Evolutionary conservation across 192 early-diverging fungal species (phyloP), one percentile per base, ranked within the genome.

Genomic region (Irineochytrium annulatum): DNA sequence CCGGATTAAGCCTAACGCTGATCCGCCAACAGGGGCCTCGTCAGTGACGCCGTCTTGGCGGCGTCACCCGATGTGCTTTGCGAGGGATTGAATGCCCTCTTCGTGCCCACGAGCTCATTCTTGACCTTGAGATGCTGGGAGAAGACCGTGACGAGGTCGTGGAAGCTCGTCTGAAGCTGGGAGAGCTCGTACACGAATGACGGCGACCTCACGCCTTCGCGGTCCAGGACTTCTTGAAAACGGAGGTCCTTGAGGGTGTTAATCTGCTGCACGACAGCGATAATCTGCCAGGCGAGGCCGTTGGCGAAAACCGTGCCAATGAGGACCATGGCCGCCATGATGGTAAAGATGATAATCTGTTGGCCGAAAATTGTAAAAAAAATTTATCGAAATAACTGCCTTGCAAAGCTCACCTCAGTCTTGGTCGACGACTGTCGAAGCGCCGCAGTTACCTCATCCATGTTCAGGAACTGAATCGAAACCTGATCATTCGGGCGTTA

Each of bases 121-220:
- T 39, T 26, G 20, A 43, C 39, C 34, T 54, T 13, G 3, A 55
- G 8, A 13, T 46, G 13, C 19, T 46, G 16, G 0, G 46, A 34
- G 32, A 66, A 60, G 29, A 24, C 33, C 29, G 2, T 11, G 22
- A 54, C 62, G 34, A 63, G 37, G 26, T 54, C 52, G 19, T 22
- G 45, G 53, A 63, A 63, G 5, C 27, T 33, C 19, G 54, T 3
- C 30, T 63, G 62, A 33, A 63, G 35, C 2, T 45, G 37, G 11
- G 52, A 34, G 4, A 63, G 62, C 53, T 63, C 62, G 26, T 26
- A 41, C 37, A 63, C 43, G 30, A 63, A 63, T 2, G 52, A 55
- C 2, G 28, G 26, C 17, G 24, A 29, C 43, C 55, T 63, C 16
- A 63, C 62, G 3, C 53, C 62, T 14, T 56, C 43, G 17, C 43